Evolutionary conservation across 306 rosid genomes (phyloP).

Genomic region (Lathyrus sativus): DNA sequence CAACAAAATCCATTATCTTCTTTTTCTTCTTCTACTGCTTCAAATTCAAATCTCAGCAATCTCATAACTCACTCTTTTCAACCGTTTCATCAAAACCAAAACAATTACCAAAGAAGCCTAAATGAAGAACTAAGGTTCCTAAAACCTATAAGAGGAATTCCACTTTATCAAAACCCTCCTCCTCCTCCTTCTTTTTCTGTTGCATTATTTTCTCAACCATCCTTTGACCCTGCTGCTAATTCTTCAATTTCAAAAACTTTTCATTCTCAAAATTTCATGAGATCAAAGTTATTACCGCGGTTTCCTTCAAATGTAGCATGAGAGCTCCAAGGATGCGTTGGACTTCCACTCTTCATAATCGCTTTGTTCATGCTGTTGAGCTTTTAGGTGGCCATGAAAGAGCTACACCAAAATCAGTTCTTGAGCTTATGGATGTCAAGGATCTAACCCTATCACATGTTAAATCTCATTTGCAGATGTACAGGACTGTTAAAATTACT

Average conservation of each 20-base stretch:
- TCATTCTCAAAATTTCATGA: slow-evolving; percentile 52
- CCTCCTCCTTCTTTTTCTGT: slow-evolving; percentile 32
- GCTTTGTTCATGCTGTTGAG: slow-evolving; percentile 95
- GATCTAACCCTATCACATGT: slow-evolving; percentile 99
- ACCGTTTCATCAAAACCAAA: slow-evolving; percentile 44
- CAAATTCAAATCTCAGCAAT: neutral
- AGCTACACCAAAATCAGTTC: slow-evolving; percentile 99
- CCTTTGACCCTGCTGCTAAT: slow-evolving; percentile 29
- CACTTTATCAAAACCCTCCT: slow-evolving; percentile 51
- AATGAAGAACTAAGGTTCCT: slow-evolving; percentile 67
- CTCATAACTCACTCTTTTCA: slow-evolving; percentile 33
- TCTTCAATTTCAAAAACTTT: slow-evolving; percentile 15
- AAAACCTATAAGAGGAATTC: slow-evolving; percentile 93
- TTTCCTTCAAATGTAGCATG: slow-evolving; percentile 86
- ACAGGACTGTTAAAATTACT: slow-evolving; percentile 92
- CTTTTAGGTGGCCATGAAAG: slow-evolving; percentile 99
- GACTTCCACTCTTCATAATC: slow-evolving; percentile 94
- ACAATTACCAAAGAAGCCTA: slow-evolving; percentile 44
- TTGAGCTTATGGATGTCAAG: slow-evolving; percentile 99
- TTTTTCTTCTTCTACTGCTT: neutral
- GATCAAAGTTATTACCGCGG: slow-evolving; percentile 75
- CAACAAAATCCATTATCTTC: slow-evolving; percentile 39
- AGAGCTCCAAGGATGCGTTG: slow-evolving; percentile 98
- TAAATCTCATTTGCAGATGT: slow-evolving; percentile 99
- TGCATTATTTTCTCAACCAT: slow-evolving; percentile 51